Evolutionary conservation across 768 basidiomycete genomes (phyloP), one percentile per base, ranked within the genome.

Genomic region (Cystoderma amianthinum): DNA sequence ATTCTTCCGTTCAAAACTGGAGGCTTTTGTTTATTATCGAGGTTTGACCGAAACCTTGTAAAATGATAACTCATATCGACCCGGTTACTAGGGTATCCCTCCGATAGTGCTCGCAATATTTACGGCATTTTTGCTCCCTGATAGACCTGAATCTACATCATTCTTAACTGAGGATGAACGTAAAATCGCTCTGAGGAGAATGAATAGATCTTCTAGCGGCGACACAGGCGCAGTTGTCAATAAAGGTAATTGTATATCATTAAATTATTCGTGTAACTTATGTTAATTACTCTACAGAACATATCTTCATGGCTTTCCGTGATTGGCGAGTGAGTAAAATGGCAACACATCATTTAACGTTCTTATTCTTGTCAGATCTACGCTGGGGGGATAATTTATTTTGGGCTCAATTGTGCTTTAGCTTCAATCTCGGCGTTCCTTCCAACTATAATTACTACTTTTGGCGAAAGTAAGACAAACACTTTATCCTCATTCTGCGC

Each of bases 391-490:
- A 71, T 80, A 20, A 78, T 88, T 45, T 89, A 86, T 57, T 87
- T 89, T 53, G 85, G 83, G 21, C 61, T 85, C 38, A 88, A 88
- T 51, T 76, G 75, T 38, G 82, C 85, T 16, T 63, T 89, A 12
- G 80, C 84, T n/a, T 84, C 86, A 6, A 83, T 83, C 24, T 80
- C 82, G 17, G 85, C 86, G 0, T 92, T 92, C 63, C 62, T 92
- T 41, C 89, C 89, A 2, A 90, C 86, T 2, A 86, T 91, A 51
- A 76, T 91, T 33, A 68, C 66, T 32, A 85, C 81, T 0, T 78
- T 89, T 42, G 84, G 84, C 23, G 80, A 72, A 48, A 74, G 85
- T 86, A 42, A 36, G 84, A 64, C 19, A n/a, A 30, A 30, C 30
- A 23, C 25, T 40, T 2, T 24, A 11, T 19, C 17, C 21, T 2